Conservation (phyloP, 129 eudicot genomes). For the Pulicaria dysenterica region DNA sequence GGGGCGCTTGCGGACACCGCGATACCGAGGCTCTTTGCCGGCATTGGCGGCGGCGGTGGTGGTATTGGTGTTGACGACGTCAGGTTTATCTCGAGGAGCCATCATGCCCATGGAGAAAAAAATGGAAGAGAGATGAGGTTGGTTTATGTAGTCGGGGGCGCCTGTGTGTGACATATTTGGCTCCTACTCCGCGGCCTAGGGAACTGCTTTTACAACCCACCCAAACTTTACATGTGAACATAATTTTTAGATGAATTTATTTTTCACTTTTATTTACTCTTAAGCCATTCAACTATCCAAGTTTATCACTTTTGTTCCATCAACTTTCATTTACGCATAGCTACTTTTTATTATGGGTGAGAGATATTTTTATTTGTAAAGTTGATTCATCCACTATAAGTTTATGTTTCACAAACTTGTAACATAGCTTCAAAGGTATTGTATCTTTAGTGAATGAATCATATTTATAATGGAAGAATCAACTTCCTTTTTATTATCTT, state of each 20-base stretch:
- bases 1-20: slow-evolving; percentile 36
- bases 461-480: too few species aligned
- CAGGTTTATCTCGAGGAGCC: slow-evolving; percentile 27
- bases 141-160: slow-evolving; percentile 21
- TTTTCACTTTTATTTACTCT: neutral
- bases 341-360: too few species aligned
- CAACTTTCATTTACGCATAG: neutral
- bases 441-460: too few species aligned
- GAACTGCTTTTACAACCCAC: slow-evolving; percentile 35
- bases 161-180: slow-evolving; percentile 37
- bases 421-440: too few species aligned
- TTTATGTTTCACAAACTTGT: too few species aligned
- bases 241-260: neutral
- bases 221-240: slow-evolving; percentile 30
- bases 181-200: slow-evolving; percentile 39
- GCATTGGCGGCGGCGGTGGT: slow-evolving; percentile 5
- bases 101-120: slow-evolving; percentile 20
- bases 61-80: neutral
- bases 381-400: too few species aligned
- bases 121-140: slow-evolving; percentile 18
- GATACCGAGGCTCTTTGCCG: slow-evolving; percentile 25
- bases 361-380: too few species aligned
- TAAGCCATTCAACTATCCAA: slow-evolving; percentile 5
- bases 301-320: neutral
- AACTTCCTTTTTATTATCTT: too few species aligned